These are phyloP conservation scores for Candida ficus DNA, from an alignment of 805 yeast genomes.

Conservation along the genomic window DNA sequence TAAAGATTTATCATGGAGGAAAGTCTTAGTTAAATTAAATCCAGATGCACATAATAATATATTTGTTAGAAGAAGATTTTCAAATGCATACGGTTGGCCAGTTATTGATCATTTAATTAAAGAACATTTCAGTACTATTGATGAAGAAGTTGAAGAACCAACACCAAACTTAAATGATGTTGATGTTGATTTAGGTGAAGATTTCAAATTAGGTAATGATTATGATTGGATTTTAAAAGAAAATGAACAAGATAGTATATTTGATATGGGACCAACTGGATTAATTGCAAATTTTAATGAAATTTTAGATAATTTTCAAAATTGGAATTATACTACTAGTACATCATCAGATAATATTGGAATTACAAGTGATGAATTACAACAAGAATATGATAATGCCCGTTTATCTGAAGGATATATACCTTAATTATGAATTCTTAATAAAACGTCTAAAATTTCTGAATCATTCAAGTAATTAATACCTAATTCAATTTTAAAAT, in stretches of 20 bases:
- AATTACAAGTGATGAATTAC: slow-evolving; percentile 2
- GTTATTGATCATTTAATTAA: slow-evolving; percentile 65
- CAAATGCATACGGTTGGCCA: slow-evolving; percentile 84
- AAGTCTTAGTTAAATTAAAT: slow-evolving; percentile 57
- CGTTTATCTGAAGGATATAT: slow-evolving; percentile 10
- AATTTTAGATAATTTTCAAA: slow-evolving; percentile 41
- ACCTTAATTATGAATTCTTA: slow-evolving; percentile 24
- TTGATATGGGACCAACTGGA: slow-evolving; percentile 68
- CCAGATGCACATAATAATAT: slow-evolving; percentile 81
- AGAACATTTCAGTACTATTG: slow-evolving; percentile 45
- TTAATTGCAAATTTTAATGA: slow-evolving; percentile 61
- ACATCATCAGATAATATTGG: background rate
- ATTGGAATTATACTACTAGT: slow-evolving; percentile 19
- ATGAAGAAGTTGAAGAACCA: background rate
- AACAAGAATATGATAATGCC: slow-evolving; percentile 2
- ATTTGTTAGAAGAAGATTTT: slow-evolving; percentile 62
- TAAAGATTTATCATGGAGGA: slow-evolving; percentile 63
- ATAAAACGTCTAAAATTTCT: slow-evolving; percentile 33
- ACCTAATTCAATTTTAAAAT: slow-evolving; percentile 18
- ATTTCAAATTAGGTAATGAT: slow-evolving; percentile 13
- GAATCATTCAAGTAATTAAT: slow-evolving; percentile 25
- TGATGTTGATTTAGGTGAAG: slow-evolving; percentile 13
- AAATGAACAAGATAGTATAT: slow-evolving; percentile 26
- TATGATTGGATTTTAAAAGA: slow-evolving; percentile 26
- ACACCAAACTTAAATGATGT: too few relatives aligned